These are phyloP conservation scores for Neofusicoccum parvum DNA, from an alignment of 2,329 filamentous ascomycete species.

Conservation along the genomic window DNA sequence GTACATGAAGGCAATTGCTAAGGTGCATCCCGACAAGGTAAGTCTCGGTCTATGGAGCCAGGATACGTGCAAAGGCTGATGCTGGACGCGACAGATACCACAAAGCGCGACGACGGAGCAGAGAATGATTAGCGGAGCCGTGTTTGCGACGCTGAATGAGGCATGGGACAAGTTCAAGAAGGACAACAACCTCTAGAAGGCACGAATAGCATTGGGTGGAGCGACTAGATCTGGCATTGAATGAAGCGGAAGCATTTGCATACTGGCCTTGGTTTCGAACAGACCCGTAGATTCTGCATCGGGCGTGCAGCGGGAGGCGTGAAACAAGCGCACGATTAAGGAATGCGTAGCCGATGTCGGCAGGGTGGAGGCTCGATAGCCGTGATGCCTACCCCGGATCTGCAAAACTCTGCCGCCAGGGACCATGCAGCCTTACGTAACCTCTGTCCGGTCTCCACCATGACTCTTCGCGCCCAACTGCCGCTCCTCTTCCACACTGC, in stretches of 20 bases:
- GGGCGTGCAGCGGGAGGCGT: neutral
- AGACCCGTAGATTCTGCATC: neutral
- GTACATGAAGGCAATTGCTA: conserved; percentile 99
- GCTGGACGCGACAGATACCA: conserved; percentile 51
- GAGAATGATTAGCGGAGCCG: conserved; percentile 66
- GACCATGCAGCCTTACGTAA: conserved; percentile 10
- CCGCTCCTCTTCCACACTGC: neutral
- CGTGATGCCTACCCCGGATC: conserved; percentile 11
- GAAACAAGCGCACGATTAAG: neutral
- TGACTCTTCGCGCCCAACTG: neutral
- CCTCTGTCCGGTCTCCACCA: neutral
- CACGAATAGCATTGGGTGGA: neutral
- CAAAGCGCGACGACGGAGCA: conserved; percentile 67
- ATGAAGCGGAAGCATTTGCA: neutral
- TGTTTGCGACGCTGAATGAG: conserved; percentile 67
- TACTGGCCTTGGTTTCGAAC: neutral
- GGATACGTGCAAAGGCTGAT: conserved; percentile 23
- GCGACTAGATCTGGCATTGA: neutral
- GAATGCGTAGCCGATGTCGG: conserved; percentile 10
- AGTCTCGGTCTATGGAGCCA: conserved; percentile 35
- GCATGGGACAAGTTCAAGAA: conserved; percentile 70
- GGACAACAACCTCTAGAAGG: conserved; percentile 58
- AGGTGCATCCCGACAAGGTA: conserved; percentile 99
- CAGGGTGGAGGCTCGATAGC: neutral
- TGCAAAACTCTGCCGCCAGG: conserved; percentile 5